Conservation (phyloP, 306 rosid genomes). For the Trifolium dubium region DNA sequence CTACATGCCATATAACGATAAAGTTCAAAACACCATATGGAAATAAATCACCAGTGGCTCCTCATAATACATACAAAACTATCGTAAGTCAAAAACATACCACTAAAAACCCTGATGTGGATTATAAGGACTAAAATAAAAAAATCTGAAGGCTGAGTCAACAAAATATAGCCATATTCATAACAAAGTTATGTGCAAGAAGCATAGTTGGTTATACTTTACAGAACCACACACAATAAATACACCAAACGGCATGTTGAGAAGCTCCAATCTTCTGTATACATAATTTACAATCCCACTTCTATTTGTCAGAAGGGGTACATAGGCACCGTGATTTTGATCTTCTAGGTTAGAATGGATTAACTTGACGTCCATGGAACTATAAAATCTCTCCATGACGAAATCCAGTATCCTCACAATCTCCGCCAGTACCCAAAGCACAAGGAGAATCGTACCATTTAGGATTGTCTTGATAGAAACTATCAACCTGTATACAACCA, state of each 20-base stretch:
- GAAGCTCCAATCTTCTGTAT: conserved; percentile 80
- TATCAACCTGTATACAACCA: conserved; percentile 93
- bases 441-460: conserved; percentile 99
- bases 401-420: conserved; percentile 87
- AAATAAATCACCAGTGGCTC: conserved; percentile 39
- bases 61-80: conserved; percentile 49
- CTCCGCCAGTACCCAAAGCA: conserved; percentile 83
- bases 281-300: conserved; percentile 87
- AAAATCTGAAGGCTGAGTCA: conserved; percentile 52
- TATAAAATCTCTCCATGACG: conserved; percentile 90
- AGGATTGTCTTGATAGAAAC: conserved; percentile 86
- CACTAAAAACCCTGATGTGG: conserved; percentile 42
- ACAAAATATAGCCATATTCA: conserved; percentile 50
- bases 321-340: conserved; percentile 51
- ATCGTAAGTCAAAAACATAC: conserved; percentile 30
- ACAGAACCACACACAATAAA: conserved; percentile 67
- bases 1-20: conserved; percentile 9
- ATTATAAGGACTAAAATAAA: conserved; percentile 50
- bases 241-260: conserved; percentile 61
- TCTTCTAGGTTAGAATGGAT: conserved; percentile 60
- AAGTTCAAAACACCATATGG: conserved; percentile 33
- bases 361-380: conserved; percentile 50
- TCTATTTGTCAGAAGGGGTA: conserved; percentile 62
- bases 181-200: conserved; percentile 56
- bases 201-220: conserved; percentile 48